Conservation (phyloP, 148 eudicot species). For the Spergularia bocconei region DNA sequence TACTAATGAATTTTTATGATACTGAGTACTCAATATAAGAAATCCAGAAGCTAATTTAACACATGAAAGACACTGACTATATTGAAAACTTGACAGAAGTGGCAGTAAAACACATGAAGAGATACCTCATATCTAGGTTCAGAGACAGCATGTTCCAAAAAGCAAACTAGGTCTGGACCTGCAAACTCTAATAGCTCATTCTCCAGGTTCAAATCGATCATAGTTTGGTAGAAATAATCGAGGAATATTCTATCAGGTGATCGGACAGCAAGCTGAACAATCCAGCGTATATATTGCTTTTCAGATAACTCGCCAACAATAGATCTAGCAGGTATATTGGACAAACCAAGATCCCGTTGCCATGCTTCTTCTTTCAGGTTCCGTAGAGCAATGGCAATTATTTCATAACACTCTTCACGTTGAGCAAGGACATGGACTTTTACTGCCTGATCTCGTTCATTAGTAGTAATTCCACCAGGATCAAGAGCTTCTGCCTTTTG, state of each 20-base stretch:
- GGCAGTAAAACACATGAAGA: constrained; percentile 11
- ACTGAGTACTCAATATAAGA: not conserved
- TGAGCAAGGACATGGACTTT: constrained; percentile 72
- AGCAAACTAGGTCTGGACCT: constrained; percentile 92
- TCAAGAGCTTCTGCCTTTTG: constrained; percentile 95
- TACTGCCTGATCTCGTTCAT: constrained; percentile 73
- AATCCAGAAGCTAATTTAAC: not conserved
- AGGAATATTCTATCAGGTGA: constrained; percentile 93
- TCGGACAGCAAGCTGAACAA: constrained; percentile 91
- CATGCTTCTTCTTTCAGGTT: constrained; percentile 70
- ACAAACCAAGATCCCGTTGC: constrained; percentile 62
- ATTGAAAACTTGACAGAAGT: not conserved
- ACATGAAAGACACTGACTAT: not conserved
- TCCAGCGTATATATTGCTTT: constrained; percentile 79
- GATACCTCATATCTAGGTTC: constrained; percentile 63
- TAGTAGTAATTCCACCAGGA: constrained; percentile 83
- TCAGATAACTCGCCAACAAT: constrained; percentile 61
- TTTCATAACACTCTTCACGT: constrained; percentile 91
- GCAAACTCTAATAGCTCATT: constrained; percentile 92
- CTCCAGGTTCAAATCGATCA: constrained; percentile 89
- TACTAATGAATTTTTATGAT: too few relatives aligned
- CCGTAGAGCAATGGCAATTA: constrained; percentile 63
- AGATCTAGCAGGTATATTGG: constrained; percentile 50
- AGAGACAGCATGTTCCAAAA: constrained; percentile 78
- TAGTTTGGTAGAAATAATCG: constrained; percentile 66